phyloP scores from a whole-genome alignment of 495 filamentous ascomycete species.

The Annulohypoxylon nitens region DNA sequence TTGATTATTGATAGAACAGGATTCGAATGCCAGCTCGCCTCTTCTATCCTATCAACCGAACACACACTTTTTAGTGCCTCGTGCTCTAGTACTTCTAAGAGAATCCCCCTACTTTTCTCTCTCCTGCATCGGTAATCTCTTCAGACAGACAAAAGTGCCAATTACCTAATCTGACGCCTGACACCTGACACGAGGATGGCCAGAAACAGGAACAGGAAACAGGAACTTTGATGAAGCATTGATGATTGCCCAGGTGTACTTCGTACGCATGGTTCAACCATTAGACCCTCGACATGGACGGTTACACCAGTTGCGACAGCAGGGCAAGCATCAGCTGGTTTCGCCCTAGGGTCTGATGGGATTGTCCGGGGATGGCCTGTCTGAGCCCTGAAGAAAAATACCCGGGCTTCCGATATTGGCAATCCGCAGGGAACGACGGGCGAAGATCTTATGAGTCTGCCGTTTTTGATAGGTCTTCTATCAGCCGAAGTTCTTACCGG shows the following conservation, averaged over 20 bases:
- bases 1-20: constrained; percentile 48
- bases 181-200: not conserved
- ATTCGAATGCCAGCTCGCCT: constrained; percentile 39
- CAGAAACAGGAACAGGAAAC: not conserved
- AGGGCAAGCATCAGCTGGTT: constrained; percentile 50
- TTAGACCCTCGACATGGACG: constrained; percentile 38
- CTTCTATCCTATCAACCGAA: constrained; percentile 31
- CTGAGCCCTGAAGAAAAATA: constrained; percentile 40
- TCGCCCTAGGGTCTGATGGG: constrained; percentile 47
- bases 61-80: constrained; percentile 4
- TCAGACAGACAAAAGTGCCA: constrained; percentile 16
- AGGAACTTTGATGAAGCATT: constrained; percentile 41
- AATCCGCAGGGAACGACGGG: constrained; percentile 42
- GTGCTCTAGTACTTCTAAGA: constrained; percentile 5
- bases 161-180: constrained; percentile 28
- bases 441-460: constrained; percentile 45
- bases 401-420: constrained; percentile 46
- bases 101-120: constrained; percentile 23
- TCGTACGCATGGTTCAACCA: constrained; percentile 28
- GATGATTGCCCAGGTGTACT: constrained; percentile 7
- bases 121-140: constrained; percentile 6
- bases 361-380: constrained; percentile 45
- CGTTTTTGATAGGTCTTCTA: constrained; percentile 46
- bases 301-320: constrained; percentile 49
- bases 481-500: constrained; percentile 39